These are phyloP conservation scores for Linderina pennispora DNA, from an alignment of 192 early-diverging fungal species.

Conservation along the genomic window DNA sequence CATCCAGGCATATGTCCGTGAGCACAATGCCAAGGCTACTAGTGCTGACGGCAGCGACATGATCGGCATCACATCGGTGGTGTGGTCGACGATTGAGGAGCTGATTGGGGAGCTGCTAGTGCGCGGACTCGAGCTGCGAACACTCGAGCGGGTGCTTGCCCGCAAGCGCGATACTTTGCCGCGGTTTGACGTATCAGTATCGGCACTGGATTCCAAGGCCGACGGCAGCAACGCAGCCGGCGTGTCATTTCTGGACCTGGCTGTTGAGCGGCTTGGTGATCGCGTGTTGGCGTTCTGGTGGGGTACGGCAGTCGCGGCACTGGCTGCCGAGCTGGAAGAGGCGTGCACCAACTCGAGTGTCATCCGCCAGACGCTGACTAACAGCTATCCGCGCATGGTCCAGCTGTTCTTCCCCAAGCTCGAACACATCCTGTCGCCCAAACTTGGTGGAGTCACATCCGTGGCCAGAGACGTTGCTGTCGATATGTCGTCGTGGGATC, in stretches of 20 bases:
- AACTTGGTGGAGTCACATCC: constrained; percentile 13
- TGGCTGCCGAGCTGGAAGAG: constrained; percentile 7
- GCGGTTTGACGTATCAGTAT: constrained; percentile 18
- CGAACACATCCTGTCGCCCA: constrained; percentile 10
- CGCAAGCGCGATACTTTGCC: constrained; percentile 25
- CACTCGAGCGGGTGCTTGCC: constrained; percentile 32
- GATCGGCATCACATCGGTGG: constrained; percentile 13
- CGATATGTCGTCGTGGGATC: not conserved
- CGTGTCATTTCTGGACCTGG: constrained; percentile 13
- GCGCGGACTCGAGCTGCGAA: constrained; percentile 18
- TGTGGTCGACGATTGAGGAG: constrained; percentile 18
- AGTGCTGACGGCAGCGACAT: constrained; percentile 20
- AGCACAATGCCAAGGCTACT: constrained; percentile 20
- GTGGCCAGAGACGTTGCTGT: not conserved
- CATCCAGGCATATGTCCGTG: constrained; percentile 9
- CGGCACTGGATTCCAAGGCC: constrained; percentile 3
- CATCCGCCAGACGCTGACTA: constrained; percentile 16
- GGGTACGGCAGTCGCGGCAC: constrained; percentile 16
- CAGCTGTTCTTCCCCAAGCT: constrained; percentile 26
- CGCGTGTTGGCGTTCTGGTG: constrained; percentile 29
- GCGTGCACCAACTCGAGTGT: constrained; percentile 13
- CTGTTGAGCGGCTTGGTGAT: constrained; percentile 13
- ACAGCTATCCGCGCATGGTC: constrained; percentile 25
- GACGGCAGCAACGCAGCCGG: not conserved
- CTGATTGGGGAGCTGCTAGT: constrained; percentile 12